phyloP scores from a whole-genome alignment of 164 flowering plant species.

The Tetrastigma voinierianum region DNA sequence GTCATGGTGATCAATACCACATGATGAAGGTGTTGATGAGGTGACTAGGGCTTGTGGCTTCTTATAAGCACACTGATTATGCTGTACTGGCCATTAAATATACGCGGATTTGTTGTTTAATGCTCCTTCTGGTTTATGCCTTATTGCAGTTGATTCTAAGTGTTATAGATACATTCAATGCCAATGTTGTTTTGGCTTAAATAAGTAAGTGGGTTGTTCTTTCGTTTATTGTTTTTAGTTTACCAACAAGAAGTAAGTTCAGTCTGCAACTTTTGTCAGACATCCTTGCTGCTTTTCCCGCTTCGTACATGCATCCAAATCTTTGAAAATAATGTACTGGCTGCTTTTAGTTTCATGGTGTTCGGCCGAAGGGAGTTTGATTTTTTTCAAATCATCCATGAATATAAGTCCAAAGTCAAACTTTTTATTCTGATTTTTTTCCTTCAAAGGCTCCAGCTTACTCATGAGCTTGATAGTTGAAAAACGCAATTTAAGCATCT shows the following conservation, averaged over 20 bases:
- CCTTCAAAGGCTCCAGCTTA: too few relatives aligned
- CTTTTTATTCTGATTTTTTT: too few relatives aligned
- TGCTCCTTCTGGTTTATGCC: conserved; percentile 2
- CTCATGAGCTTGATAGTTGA: too few relatives aligned
- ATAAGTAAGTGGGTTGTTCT: conserved; percentile 51
- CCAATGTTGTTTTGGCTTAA: conserved; percentile 83
- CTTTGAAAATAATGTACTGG: too few relatives aligned
- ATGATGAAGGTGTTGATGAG: conserved; percentile 98
- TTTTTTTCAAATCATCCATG: too few relatives aligned
- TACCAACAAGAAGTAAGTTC: not conserved
- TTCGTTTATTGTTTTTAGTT: not conserved
- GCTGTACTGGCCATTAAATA: not conserved
- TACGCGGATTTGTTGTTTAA: not conserved
- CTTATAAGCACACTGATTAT: not conserved
- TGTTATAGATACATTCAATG: conserved; percentile 79
- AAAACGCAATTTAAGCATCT: too few relatives aligned
- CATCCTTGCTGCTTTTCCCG: too few relatives aligned
- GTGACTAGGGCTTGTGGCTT: conserved; percentile 27
- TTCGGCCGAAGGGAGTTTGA: too few relatives aligned
- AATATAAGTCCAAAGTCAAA: too few relatives aligned
- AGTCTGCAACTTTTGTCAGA: not conserved
- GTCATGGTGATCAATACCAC: conserved; percentile 98
- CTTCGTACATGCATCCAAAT: too few relatives aligned
- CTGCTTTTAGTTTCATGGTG: too few relatives aligned
- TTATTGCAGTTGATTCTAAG: conserved; percentile 75